Base-by-base conservation (phyloP, 257 asterid species). In the Nicotiana undulata region DNA sequence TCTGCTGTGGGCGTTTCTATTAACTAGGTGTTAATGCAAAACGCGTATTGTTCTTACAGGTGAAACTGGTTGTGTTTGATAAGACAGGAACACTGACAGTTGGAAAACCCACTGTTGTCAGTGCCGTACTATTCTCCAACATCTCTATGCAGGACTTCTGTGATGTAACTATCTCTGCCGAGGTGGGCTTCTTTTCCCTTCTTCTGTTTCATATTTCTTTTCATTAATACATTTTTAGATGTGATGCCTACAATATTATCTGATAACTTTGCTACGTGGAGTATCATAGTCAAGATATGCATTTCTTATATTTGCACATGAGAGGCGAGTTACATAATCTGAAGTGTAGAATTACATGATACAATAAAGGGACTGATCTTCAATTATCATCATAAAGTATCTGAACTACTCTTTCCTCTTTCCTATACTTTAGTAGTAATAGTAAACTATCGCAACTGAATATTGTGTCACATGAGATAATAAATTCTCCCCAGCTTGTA, bases 51-150 rank as follows among this genome's bases (percentile, higher is more conserved):
- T 67, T 83, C 76, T 66, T 87, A 83, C 89, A 95, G 99, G 91
- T 95, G 75, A 93, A 90, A 88, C 88, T 89, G 60, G 88, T 93
- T 11, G 96, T 93, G 77, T 95, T 95, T 76, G 99, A 95, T 86
- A 95, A 95, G 90, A 93, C 98, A 4, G 98, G 99, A 83, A 95
- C 99, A 9, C 80, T 93, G 83, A 95, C 99, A 20, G 74, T 89
- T 84, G 99, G 99, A 83, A 95, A 90, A 85, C 99, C 99, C 81
- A 79, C 97, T 81, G 99, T 95, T 20, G 97, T 93, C 80, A 92
- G 93, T 88, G 90, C 92, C 75, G 92, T 84, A 88, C 86, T 95
- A 66, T 92, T 95, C 83, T 88, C 99, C 51, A 83, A 82, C 29
- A 80, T 91, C 84, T 82, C 97, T 74, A 85, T 92, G 94, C 93